These are phyloP conservation scores for Brassica hybrid DNA, from an alignment of 441 rosid species.

Conservation along the genomic window DNA sequence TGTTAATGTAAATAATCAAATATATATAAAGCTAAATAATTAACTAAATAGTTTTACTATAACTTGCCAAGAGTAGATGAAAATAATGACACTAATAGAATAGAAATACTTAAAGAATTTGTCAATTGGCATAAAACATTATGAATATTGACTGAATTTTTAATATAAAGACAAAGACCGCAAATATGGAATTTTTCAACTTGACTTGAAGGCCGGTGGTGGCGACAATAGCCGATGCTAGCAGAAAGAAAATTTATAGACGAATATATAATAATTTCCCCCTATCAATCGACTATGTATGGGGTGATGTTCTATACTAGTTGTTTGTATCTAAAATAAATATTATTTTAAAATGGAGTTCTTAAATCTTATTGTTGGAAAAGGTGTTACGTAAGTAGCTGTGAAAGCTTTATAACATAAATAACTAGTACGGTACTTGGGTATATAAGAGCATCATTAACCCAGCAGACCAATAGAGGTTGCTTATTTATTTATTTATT, in stretches of 20 bases:
- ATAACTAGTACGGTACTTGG: too few species aligned
- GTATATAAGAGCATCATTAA: too few species aligned
- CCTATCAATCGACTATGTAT: constrained; percentile 1
- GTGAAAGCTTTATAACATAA: not conserved
- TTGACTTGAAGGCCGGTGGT: constrained; percentile 1
- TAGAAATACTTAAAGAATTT: too few species aligned
- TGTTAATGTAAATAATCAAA: too few species aligned
- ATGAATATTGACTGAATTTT: not conserved
- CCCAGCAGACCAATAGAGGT: too few species aligned
- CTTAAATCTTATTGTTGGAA: not conserved
- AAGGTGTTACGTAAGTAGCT: not conserved
- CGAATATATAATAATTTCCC: not conserved
- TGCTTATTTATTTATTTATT: too few species aligned
- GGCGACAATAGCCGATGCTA: not conserved
- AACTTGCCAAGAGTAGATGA: too few species aligned
- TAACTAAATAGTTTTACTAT: too few species aligned
- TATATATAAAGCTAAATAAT: too few species aligned
- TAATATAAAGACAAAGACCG: not conserved
- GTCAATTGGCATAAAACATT: too few species aligned
- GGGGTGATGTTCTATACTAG: not conserved
- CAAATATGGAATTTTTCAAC: not conserved
- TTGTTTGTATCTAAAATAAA: not conserved
- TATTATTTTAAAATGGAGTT: not conserved
- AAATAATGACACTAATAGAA: too few species aligned
- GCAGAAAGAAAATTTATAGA: not conserved